Evolutionary conservation across 2,329 filamentous ascomycete species (phyloP).

Genomic region (Thelonectria blattea): DNA sequence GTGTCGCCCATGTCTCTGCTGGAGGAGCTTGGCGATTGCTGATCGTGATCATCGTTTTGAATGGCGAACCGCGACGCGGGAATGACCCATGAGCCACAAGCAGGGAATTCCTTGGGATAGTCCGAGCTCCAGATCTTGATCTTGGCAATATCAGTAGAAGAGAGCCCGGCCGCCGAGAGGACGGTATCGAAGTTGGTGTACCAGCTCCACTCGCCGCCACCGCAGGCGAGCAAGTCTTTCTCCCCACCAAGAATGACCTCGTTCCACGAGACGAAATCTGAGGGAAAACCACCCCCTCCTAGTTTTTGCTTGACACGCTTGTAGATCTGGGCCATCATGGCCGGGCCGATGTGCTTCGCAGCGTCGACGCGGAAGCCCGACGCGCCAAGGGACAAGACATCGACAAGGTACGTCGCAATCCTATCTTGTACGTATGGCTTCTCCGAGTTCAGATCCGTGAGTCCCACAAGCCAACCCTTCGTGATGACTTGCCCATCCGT

Average conservation of each 20-base stretch:
- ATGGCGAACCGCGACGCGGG: constrained; percentile 7
- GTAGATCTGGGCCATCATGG: constrained; percentile 10
- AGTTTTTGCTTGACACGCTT: constrained; percentile 7
- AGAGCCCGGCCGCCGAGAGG: constrained; percentile 4
- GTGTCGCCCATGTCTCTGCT: constrained; percentile 7
- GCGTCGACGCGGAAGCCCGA: constrained; percentile 6
- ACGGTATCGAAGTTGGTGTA: constrained; percentile 3
- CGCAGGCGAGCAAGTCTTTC: constrained; percentile 7
- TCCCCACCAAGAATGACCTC: constrained; percentile 8
- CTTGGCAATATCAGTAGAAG: constrained; percentile 7
- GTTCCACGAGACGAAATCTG: constrained; percentile 6
- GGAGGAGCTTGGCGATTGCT: constrained; percentile 4
- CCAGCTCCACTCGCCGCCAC: constrained; percentile 8
- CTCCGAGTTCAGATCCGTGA: constrained; percentile 6
- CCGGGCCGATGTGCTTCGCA: constrained; percentile 7
- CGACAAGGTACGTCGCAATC: constrained; percentile 7
- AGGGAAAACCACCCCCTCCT: background rate
- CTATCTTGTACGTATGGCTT: constrained; percentile 8
- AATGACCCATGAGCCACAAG: constrained; percentile 5
- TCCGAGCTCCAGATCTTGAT: constrained; percentile 8
- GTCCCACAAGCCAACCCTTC: constrained; percentile 6
- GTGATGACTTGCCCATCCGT: constrained; percentile 9
- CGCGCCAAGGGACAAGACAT: constrained; percentile 5
- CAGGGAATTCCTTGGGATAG: constrained; percentile 6
- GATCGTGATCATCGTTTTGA: constrained; percentile 4